phyloP scores from a whole-genome alignment of 2,329 filamentous ascomycete species.

The Pseudocercospora crystallina region DNA sequence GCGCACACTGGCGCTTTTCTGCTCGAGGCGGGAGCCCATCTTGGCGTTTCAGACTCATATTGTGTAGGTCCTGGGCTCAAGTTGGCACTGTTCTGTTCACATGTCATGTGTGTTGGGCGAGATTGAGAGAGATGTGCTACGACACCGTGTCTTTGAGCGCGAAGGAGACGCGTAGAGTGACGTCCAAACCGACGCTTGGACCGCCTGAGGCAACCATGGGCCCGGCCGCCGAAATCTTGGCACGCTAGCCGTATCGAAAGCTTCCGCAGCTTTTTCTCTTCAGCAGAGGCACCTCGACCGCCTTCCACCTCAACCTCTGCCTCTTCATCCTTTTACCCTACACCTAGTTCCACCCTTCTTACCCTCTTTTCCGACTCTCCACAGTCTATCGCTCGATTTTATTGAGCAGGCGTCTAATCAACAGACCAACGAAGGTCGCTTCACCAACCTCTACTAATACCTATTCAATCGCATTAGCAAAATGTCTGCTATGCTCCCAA shows the following conservation, averaged over 20 bases:
- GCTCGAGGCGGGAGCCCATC: conserved; percentile 64
- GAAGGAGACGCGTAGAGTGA: not conserved
- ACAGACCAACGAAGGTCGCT: conserved; percentile 22
- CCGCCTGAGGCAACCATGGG: too few species aligned
- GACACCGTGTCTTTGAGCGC: not conserved
- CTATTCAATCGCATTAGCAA: conserved; percentile 5
- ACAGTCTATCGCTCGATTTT: not conserved
- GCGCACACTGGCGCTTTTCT: conserved; percentile 59
- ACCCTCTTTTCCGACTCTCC: not conserved
- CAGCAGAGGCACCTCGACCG: not conserved
- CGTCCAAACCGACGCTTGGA: too few species aligned
- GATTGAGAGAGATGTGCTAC: not conserved
- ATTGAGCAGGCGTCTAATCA: not conserved
- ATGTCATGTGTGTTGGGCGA: not conserved
- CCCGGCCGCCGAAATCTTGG: too few species aligned
- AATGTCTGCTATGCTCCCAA: conserved; percentile 41
- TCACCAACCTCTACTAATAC: not conserved
- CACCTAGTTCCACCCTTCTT: not conserved
- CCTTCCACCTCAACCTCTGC: not conserved
- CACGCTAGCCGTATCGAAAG: too few species aligned
- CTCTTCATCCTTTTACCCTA: not conserved
- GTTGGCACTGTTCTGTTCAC: not conserved
- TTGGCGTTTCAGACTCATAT: conserved; percentile 19
- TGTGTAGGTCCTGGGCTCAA: conserved; percentile 3
- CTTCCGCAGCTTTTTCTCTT: too few species aligned